Evolutionary conservation across 352 stramenopile genomes (phyloP), one percentile per base, ranked within the genome.

Genomic region (Pythium monospermum): DNA sequence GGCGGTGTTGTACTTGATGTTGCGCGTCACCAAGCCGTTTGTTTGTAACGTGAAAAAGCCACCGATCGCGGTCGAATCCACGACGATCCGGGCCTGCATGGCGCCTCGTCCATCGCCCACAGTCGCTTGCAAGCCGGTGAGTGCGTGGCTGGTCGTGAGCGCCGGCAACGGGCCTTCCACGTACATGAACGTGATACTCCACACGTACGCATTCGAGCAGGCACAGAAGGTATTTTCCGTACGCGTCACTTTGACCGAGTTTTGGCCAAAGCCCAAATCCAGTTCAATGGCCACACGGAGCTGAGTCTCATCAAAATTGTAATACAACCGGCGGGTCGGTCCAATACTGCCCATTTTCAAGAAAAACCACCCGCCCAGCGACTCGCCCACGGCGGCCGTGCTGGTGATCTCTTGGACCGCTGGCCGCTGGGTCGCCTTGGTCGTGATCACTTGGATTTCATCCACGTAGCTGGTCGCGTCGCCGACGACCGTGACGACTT

Each of bases 141-240:
- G 69, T 13, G 69, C 60, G 28, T 43, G 83, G 42, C 49, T 62
- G 3, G 58, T 66, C 11, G 66, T 69, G 25, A 94, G 55, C 19
- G 69, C 56, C 6, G 77, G 59, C 1, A 92, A 46, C 1, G 71
- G 64, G 0, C 81, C 81, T 68, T 85, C 71, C 6, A 71, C 61
- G 51, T 74, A 83, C 31, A 89, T 53, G 46, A 94, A 93, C 22
- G 79, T 91, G 36, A 94, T 87, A 21, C 56, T 64, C 83, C 83
- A 94, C 18, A 88, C 44, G 43, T 73, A 94, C 16, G 54, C 81
- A 45, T 87, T 73, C 12, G 59, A 72, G 57, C 83, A 91, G 6
- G 57, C 76, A 49, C 83, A 93, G 45, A 72, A 90, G 0, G 68
- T 85, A 33, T 94, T 94, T 26, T 66, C 59, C 6, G 61, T 53